These are phyloP conservation scores for Sporisorium graminicola DNA, from an alignment of 1,284 basidiomycete genomes.

Conservation along the genomic window DNA sequence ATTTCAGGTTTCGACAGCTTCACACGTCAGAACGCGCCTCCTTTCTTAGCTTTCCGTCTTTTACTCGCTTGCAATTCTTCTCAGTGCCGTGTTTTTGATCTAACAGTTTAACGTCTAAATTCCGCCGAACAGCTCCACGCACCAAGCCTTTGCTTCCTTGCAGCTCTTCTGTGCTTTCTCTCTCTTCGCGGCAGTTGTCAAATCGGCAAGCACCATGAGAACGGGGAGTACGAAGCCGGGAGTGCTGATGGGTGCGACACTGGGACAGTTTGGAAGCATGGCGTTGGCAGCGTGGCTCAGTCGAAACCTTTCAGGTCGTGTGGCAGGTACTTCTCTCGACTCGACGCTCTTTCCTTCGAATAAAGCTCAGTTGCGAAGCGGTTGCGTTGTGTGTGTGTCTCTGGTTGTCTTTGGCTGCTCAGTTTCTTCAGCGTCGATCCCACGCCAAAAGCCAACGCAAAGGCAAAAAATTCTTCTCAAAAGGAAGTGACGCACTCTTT, in stretches of 20 bases:
- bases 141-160: neutral
- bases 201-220: too few relatives aligned
- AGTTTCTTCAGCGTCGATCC: neutral
- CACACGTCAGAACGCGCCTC: slow-evolving; percentile 3
- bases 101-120: neutral
- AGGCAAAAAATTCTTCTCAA: neutral
- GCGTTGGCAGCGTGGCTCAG: slow-evolving; percentile 2
- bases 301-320: neutral
- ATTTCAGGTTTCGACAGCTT: neutral
- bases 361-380: neutral
- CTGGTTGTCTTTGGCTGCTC: neutral
- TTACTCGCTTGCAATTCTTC: neutral
- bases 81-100: neutral
- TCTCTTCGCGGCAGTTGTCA: too few relatives aligned
- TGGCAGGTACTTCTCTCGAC: neutral
- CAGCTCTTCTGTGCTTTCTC: neutral
- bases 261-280: too few relatives aligned
- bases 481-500: neutral
- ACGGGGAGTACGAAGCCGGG: too few relatives aligned
- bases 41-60: neutral
- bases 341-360: neutral
- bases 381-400: neutral
- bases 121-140: too few relatives aligned
- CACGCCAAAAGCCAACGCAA: neutral
- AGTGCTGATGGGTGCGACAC: too few relatives aligned